Conservation (phyloP, 768 basidiomycete genomes). For the Fomitopsis pulvina region DNA sequence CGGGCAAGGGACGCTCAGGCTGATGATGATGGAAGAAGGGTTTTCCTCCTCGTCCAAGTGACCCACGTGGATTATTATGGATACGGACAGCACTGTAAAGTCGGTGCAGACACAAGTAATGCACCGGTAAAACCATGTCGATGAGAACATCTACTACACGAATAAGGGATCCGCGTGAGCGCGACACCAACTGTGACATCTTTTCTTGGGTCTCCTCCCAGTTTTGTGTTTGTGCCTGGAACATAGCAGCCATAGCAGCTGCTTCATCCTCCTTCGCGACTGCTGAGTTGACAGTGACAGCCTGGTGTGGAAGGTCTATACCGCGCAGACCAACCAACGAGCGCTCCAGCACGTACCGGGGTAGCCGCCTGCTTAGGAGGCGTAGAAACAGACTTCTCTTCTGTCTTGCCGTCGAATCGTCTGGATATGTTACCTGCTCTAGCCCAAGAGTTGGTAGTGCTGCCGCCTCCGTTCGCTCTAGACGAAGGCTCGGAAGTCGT, state of each 20-base stretch:
- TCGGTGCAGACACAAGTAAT: constrained; percentile 14
- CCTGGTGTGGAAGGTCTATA: constrained; percentile 20
- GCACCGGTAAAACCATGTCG: constrained; percentile 40
- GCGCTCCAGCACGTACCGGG: not conserved
- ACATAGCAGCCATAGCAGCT: constrained; percentile 97
- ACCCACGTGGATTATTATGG: constrained; percentile 60
- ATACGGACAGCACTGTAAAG: constrained; percentile 57
- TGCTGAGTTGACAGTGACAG: constrained; percentile 25
- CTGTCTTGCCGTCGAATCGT: constrained; percentile 85
- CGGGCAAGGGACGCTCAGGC: constrained; percentile 75
- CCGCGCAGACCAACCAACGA: no score
- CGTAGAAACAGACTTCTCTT: constrained; percentile 3
- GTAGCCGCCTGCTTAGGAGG: not conserved
- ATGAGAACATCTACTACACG: constrained; percentile 75
- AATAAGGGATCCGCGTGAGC: constrained; percentile 45
- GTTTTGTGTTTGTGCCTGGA: constrained; percentile 86
- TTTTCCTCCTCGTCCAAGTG: constrained; percentile 52
- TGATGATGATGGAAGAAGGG: constrained; percentile 47
- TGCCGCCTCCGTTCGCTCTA: constrained; percentile 19
- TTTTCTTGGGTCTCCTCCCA: constrained; percentile 99
- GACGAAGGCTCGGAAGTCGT: constrained; percentile 31
- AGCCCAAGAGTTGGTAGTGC: constrained; percentile 46
- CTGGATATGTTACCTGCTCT: constrained; percentile 67
- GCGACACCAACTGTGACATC: constrained; percentile 96
- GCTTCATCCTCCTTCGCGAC: constrained; percentile 71